Conservation (phyloP, 768 basidiomycete genomes). For the Auriscalpium orientale region DNA sequence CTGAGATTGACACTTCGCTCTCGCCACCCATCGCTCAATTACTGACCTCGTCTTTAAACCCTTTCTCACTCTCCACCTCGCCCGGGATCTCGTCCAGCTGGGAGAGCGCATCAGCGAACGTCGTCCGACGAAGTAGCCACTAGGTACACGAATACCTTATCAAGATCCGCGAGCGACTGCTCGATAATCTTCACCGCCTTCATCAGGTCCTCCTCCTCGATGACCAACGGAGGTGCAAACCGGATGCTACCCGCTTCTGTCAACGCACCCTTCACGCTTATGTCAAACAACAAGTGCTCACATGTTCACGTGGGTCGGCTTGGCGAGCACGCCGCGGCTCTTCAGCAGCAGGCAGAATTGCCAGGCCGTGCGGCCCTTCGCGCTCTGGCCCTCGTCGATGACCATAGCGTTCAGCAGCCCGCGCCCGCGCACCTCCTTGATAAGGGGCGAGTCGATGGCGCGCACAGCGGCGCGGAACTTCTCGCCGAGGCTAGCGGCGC, state of each 20-base stretch:
- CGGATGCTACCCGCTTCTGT: constrained; percentile 56
- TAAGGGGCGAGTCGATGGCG: constrained; percentile 59
- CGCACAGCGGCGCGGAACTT: constrained; percentile 63
- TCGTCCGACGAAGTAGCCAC: not conserved
- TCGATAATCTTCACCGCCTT: constrained; percentile 71
- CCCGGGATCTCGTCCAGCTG: constrained; percentile 60
- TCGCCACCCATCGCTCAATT: constrained; percentile 14
- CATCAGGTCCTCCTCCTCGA: constrained; percentile 77
- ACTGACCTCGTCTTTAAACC: constrained; percentile 35
- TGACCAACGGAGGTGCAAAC: constrained; percentile 93
- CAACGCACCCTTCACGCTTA: not conserved
- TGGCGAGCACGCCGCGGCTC: constrained; percentile 86
- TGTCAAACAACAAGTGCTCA: constrained; percentile 31
- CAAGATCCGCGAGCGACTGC: constrained; percentile 72
- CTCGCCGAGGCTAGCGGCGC: constrained; percentile 71
- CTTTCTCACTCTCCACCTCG: constrained; percentile 53
- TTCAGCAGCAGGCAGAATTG: constrained; percentile 90
- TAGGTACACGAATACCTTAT: constrained; percentile 39
- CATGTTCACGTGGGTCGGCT: constrained; percentile 95
- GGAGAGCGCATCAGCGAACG: not conserved
- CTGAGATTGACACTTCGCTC: no score
- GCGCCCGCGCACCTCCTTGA: constrained; percentile 74
- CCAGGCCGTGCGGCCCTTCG: constrained; percentile 84
- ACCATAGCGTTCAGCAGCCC: constrained; percentile 92
- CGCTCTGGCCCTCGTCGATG: constrained; percentile 77